Percentiles rank a stretch among this genome's conserved stretches.
phyloP scores from a whole-genome alignment of 2,329 filamentous ascomycete genomes.

The Incumbomyces delicatus region DNA sequence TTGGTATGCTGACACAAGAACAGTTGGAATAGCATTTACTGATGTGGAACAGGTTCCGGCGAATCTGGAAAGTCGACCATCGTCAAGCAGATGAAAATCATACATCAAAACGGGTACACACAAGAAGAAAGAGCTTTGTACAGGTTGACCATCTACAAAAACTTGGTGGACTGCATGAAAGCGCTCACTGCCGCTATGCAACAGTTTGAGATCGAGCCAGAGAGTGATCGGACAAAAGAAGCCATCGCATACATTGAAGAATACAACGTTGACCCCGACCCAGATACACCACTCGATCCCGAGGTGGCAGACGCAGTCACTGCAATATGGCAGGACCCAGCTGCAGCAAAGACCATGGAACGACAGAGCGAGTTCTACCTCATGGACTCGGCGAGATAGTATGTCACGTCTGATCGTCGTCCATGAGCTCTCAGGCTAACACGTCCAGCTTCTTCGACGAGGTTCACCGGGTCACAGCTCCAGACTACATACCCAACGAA shows the following conservation, averaged over 20 bases:
- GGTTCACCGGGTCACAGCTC: constrained; percentile 69
- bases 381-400: constrained; percentile 99
- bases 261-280: constrained; percentile 84
- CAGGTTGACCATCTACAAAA: constrained; percentile 95
- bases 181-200: constrained; percentile 84
- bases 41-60: constrained; percentile 61
- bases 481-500: constrained; percentile 84
- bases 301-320: constrained; percentile 75
- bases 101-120: constrained; percentile 95
- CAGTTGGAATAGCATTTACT: background rate
- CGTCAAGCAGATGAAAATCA: constrained; percentile 99
- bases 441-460: constrained; percentile 82
- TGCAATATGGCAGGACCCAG: constrained; percentile 82
- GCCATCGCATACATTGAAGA: constrained; percentile 72
- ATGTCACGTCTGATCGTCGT: constrained; percentile 29
- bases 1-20: constrained; percentile 53
- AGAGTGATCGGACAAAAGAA: constrained; percentile 59
- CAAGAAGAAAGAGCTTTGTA: constrained; percentile 90
- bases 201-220: constrained; percentile 77
- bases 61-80: constrained; percentile 99
- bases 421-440: constrained; percentile 20
- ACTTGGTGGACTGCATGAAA: constrained; percentile 92
- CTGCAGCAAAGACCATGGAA: constrained; percentile 73
- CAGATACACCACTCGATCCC: constrained; percentile 70
- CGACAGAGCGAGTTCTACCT: constrained; percentile 97